phyloP scores from a whole-genome alignment of 2,329 filamentous ascomycete species.

The Apiospora phragmitis region DNA sequence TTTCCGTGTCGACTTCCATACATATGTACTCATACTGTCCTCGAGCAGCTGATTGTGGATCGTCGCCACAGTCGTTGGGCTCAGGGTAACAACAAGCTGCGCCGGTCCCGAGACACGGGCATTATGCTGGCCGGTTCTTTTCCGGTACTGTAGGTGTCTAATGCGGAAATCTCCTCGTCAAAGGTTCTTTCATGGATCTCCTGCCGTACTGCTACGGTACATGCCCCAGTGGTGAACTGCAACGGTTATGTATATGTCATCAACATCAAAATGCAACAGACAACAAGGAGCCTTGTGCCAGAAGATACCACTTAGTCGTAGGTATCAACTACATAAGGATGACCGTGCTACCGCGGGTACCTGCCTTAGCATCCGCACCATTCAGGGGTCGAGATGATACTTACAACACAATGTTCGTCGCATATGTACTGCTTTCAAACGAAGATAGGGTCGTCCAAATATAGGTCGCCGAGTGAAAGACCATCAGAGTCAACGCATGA shows the following conservation, averaged over 20 bases:
- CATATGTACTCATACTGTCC: background rate
- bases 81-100: background rate
- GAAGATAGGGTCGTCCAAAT: background rate
- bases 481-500: background rate
- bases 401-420: background rate
- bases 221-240: background rate
- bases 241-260: background rate
- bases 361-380: background rate
- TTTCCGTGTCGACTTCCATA: background rate
- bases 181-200: background rate
- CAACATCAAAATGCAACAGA: background rate
- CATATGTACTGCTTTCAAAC: background rate
- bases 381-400: background rate
- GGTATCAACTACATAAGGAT: background rate
- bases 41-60: background rate
- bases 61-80: background rate
- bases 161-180: slow-evolving; percentile 3
- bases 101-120: background rate
- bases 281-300: background rate
- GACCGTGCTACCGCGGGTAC: background rate
- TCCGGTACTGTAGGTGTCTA: background rate
- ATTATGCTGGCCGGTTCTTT: background rate
- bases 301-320: background rate
- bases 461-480: background rate
- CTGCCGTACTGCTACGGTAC: background rate